Evolutionary conservation across 768 basidiomycete genomes (phyloP).

Genomic region (Lactarius sanguifluus): DNA sequence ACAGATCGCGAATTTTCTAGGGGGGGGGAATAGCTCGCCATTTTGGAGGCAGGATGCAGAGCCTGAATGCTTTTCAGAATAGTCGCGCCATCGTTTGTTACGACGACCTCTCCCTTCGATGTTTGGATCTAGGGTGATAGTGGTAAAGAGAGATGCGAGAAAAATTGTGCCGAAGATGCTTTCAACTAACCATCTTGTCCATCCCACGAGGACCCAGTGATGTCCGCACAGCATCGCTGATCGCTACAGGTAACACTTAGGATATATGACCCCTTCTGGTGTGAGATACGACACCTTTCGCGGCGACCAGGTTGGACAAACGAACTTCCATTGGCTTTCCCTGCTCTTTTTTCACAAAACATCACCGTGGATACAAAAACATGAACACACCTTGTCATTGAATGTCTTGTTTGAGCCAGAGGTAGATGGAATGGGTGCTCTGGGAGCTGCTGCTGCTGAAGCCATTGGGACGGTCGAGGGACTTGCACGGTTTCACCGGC

Average conservation of each 20-base stretch:
- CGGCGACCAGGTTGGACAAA: conserved; percentile 95
- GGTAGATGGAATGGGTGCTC: conserved; percentile 20
- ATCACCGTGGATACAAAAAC: conserved; percentile 11
- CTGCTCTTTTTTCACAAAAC: conserved; percentile 46
- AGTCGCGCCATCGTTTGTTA: conserved; percentile 98
- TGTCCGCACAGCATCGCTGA: conserved; percentile 96
- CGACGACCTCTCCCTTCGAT: conserved; percentile 91
- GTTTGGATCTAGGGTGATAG: conserved; percentile 79
- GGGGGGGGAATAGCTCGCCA: conserved; percentile 52
- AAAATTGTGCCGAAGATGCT: not conserved
- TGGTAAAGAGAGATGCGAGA: conserved; percentile 12
- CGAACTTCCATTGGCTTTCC: conserved; percentile 98
- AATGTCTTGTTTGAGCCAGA: conserved; percentile 48
- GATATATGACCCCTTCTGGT: conserved; percentile 20
- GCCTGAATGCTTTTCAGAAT: conserved; percentile 96
- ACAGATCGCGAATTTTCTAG: not conserved
- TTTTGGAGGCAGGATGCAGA: conserved; percentile 96
- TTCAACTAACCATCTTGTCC: conserved; percentile 90
- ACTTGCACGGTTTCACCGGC: not conserved
- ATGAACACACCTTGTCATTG: conserved; percentile 70
- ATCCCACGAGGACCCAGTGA: conserved; percentile 96
- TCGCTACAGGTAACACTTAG: conserved; percentile 52
- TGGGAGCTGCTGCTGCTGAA: conserved; percentile 28
- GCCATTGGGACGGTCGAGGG: conserved; percentile 31
- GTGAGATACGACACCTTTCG: conserved; percentile 78